A percentile compares a stretch with the other conserved stretches of the same genome.
phyloP scores from a whole-genome alignment of 441 rosid genomes.

The Erodium chrysanthum region DNA sequence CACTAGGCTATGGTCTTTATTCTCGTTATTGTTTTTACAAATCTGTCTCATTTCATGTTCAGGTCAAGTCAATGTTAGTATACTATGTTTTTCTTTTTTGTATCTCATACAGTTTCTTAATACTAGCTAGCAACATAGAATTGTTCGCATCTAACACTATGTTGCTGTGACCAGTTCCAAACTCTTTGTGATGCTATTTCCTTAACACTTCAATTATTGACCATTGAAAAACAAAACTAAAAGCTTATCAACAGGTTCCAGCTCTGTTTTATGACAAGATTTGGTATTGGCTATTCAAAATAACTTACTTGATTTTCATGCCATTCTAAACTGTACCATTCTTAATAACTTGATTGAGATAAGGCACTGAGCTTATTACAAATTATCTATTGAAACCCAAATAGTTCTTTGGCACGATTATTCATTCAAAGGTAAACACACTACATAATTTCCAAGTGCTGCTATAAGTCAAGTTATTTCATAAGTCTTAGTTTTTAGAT shows the following conservation, averaged over 20 bases:
- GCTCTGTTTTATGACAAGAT: not conserved
- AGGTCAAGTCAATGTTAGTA: not conserved
- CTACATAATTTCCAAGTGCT: not conserved
- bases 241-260: not conserved
- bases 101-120: not conserved
- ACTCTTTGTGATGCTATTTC: not conserved
- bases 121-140: not conserved
- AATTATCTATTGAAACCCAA: not conserved
- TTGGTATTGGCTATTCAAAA: not conserved
- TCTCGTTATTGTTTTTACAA: not conserved
- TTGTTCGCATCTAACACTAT: not conserved
- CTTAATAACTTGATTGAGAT: not conserved
- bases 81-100: not conserved
- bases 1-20: not conserved
- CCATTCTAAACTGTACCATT: not conserved
- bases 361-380: not conserved
- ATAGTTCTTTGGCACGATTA: not conserved
- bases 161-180: not conserved
- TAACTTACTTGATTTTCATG: not conserved
- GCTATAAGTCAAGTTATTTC: not conserved
- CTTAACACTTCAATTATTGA: not conserved
- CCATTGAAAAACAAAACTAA: not conserved
- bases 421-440: not conserved
- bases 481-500: not conserved
- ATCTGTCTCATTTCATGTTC: not conserved